Percentiles rank a stretch among this genome's conserved stretches.
phyloP scores from a whole-genome alignment of 2,329 filamentous ascomycete species.

The Aspergillus felis region DNA sequence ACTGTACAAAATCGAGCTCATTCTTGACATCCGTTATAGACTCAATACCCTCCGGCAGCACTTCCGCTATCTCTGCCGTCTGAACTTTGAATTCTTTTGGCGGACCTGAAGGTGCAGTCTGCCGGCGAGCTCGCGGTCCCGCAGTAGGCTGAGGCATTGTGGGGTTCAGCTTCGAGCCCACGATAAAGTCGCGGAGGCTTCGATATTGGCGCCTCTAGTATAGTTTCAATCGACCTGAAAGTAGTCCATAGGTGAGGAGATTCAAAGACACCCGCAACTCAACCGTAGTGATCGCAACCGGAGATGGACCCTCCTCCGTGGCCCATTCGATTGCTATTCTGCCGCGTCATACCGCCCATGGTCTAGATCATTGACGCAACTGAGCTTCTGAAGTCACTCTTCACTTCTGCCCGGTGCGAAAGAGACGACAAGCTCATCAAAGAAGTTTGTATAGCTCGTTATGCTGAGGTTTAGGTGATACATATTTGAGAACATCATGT shows the following conservation, averaged over 20 bases:
- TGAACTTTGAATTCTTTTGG: slow-evolving; percentile 25
- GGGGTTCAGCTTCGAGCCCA: neutral
- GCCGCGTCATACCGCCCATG: slow-evolving; percentile 27
- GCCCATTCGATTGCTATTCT: slow-evolving; percentile 30
- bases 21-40: slow-evolving; percentile 48
- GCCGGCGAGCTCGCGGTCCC: slow-evolving; percentile 32
- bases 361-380: slow-evolving; percentile 24
- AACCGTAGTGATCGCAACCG: neutral
- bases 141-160: slow-evolving; percentile 28
- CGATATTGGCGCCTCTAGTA: neutral
- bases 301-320: slow-evolving; percentile 12
- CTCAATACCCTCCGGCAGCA: slow-evolving; percentile 9
- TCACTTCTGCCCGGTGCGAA: neutral
- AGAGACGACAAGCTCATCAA: neutral
- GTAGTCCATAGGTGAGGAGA: neutral
- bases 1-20: slow-evolving; percentile 56
- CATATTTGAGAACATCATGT: slow-evolving; percentile 20
- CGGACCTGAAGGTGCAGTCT: slow-evolving; percentile 34
- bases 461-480: neutral
- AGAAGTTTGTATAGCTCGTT: slow-evolving; percentile 3
- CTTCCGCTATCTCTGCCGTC: slow-evolving; percentile 16
- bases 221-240: neutral
- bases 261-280: neutral
- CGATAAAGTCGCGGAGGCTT: neutral
- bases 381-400: slow-evolving; percentile 14